phyloP scores from a whole-genome alignment of 1,284 basidiomycete species.

The Leccinum fallax region DNA sequence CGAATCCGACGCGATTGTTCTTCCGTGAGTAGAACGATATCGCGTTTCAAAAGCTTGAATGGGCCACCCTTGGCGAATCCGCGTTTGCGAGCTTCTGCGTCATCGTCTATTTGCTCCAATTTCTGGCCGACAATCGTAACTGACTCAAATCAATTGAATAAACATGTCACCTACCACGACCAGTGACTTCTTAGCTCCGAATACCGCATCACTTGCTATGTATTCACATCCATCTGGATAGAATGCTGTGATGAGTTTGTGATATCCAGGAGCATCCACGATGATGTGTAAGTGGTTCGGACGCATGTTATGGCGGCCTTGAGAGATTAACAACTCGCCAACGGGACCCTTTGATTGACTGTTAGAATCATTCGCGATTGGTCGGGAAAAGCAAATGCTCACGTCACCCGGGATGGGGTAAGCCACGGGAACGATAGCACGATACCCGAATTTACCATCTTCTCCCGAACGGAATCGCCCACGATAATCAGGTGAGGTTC shows the following conservation, averaged over 20 bases:
- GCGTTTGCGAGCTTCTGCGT: slow-evolving; percentile 54
- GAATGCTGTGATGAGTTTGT: slow-evolving; percentile 72
- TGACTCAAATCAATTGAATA: slow-evolving; percentile 2
- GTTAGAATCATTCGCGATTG: slow-evolving; percentile 2
- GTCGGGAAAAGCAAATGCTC: slow-evolving; percentile 20
- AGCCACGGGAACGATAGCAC: slow-evolving; percentile 75
- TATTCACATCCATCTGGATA: slow-evolving; percentile 75
- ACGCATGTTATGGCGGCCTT: slow-evolving; percentile 76
- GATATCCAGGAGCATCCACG: slow-evolving; percentile 70
- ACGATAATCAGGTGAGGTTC: slow-evolving; percentile 71
- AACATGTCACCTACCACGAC: slow-evolving; percentile 49
- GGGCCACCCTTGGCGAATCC: slow-evolving; percentile 62
- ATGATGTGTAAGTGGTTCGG: slow-evolving; percentile 81
- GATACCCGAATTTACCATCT: slow-evolving; percentile 72
- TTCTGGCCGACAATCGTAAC: slow-evolving; percentile 37
- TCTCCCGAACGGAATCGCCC: slow-evolving; percentile 64
- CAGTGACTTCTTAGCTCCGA: slow-evolving; percentile 73
- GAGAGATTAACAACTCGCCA: slow-evolving; percentile 56
- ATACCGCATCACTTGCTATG: slow-evolving; percentile 71
- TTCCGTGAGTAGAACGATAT: slow-evolving; percentile 60
- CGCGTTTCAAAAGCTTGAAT: slow-evolving; percentile 61
- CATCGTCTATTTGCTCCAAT: slow-evolving; percentile 52
- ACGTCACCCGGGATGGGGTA: slow-evolving; percentile 84
- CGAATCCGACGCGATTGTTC: slow-evolving; percentile 30
- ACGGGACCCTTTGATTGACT: slow-evolving; percentile 62